Conservation (phyloP, 495 filamentous ascomycete species). For the Staphylotrichum longicolle region DNA sequence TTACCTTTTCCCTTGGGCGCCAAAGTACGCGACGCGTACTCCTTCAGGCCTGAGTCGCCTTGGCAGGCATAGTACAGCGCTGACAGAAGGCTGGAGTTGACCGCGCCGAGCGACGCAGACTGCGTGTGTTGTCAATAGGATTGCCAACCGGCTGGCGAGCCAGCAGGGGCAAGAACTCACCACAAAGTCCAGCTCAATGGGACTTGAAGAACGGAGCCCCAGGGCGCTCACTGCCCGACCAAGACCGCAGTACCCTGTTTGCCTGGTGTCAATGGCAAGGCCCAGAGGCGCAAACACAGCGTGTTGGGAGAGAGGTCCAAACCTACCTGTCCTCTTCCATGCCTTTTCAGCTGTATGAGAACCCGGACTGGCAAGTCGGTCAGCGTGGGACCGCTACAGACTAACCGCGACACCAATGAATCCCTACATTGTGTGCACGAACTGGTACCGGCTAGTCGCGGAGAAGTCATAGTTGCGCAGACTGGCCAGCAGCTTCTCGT, state of each 20-base stretch:
- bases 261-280: not conserved
- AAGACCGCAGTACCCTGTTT: conserved; percentile 60
- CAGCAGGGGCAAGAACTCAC: conserved; percentile 32
- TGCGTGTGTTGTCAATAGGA: conserved; percentile 31
- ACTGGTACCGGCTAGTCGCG: conserved; percentile 63
- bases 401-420: no score
- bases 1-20: conserved; percentile 36
- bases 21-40: conserved; percentile 50
- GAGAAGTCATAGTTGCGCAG: conserved; percentile 72
- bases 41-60: conserved; percentile 61
- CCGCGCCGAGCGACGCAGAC: conserved; percentile 74
- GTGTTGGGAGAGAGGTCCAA: not conserved
- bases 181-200: conserved; percentile 60
- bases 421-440: conserved; percentile 72
- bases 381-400: conserved; percentile 1
- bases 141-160: not conserved
- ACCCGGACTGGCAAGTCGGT: conserved; percentile 40
- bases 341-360: conserved; percentile 49
- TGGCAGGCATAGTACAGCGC: conserved; percentile 73
- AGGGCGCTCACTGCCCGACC: conserved; percentile 58
- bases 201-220: conserved; percentile 47
- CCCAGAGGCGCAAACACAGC: not conserved
- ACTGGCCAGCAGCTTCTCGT: conserved; percentile 58
- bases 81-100: conserved; percentile 65
- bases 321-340: conserved; percentile 60